Percentiles rank a stretch among this genome's conserved stretches.
Evolutionary conservation across 306 rosid genomes (phyloP).

Genomic region (Lotus japonicus): DNA sequence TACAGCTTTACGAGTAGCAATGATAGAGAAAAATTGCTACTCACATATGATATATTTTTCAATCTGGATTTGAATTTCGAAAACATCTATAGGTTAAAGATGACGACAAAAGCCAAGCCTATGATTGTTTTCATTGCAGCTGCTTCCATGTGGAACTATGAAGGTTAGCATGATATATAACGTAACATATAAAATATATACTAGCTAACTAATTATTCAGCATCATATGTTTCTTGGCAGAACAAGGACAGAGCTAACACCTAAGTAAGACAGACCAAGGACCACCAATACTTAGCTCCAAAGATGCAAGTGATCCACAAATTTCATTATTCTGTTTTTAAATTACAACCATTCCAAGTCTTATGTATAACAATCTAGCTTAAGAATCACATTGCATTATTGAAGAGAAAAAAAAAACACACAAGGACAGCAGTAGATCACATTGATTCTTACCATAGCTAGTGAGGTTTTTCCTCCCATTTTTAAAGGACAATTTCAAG

Average conservation of each 20-base stretch:
- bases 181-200: not conserved
- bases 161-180: not conserved
- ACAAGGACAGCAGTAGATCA: not conserved
- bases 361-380: not conserved
- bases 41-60: not conserved
- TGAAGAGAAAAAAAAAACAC: not conserved
- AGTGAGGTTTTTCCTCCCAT: not conserved
- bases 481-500: not conserved
- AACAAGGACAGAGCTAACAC: constrained; percentile 11
- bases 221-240: constrained; percentile 16
- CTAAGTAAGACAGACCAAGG: not conserved
- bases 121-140: constrained; percentile 39
- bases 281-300: constrained; percentile 10
- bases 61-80: constrained; percentile 7
- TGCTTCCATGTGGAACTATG: constrained; percentile 47
- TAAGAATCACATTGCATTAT: not conserved
- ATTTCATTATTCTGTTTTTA: not conserved
- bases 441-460: not conserved
- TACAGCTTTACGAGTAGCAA: constrained; percentile 13
- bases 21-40: not conserved
- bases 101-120: constrained; percentile 23
- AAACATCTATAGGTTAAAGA: not conserved
- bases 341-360: not conserved
- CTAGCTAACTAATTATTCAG: not conserved
- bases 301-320: not conserved